Conservation (phyloP, 176 grass and related monocot species). For the Ensete ventricosum region DNA sequence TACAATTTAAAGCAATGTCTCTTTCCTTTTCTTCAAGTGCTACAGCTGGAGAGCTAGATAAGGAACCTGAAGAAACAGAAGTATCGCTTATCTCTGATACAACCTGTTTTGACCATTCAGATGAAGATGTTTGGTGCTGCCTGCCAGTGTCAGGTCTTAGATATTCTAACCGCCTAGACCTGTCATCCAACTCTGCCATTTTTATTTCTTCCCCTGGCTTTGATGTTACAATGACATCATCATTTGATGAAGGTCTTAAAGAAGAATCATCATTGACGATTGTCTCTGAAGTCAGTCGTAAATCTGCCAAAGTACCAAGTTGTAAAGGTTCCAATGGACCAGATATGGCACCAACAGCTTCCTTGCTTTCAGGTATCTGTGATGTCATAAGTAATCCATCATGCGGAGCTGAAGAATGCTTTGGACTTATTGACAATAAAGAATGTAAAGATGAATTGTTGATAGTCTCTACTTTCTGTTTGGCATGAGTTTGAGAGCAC, state of each 20-base stretch:
- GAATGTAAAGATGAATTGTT: conserved; percentile 35
- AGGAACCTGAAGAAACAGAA: conserved; percentile 26
- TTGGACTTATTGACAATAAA: conserved; percentile 32
- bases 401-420: conserved; percentile 62
- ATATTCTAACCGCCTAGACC: conserved; percentile 14
- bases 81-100: conserved; percentile 8
- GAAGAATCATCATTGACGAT: conserved; percentile 44
- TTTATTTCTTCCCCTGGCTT: conserved; percentile 39
- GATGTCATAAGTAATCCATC: conserved; percentile 53
- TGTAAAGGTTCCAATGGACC: conserved; percentile 43
- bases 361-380: conserved; percentile 37
- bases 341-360: conserved; percentile 21
- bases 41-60: conserved; percentile 22
- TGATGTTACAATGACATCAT: conserved; percentile 50
- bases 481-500: conserved; percentile 38
- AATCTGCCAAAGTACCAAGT: conserved; percentile 46
- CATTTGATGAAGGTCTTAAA: conserved; percentile 78
- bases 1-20: conserved; percentile 5
- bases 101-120: conserved; percentile 23
- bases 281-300: not conserved
- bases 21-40: conserved; percentile 36
- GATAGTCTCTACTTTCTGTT: conserved; percentile 49
- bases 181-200: conserved; percentile 27
- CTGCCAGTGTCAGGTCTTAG: conserved; percentile 6
- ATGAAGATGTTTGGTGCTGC: conserved; percentile 2